Conservation (phyloP, 768 basidiomycete genomes). For the Collybiopsis confluens region DNA sequence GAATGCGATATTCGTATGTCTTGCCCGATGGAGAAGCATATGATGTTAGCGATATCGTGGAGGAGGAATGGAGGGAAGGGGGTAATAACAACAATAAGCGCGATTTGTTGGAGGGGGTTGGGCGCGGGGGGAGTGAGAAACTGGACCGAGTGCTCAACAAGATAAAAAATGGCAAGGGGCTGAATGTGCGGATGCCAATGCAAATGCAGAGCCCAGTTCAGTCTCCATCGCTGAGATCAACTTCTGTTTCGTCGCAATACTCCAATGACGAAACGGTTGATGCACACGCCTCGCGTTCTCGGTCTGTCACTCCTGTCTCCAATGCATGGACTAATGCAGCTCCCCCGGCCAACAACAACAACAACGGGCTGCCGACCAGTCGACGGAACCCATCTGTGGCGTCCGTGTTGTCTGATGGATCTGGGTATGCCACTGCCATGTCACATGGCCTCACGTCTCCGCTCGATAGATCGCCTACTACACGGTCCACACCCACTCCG, state of each 20-base stretch:
- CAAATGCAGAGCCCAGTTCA: not conserved
- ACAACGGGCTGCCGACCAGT: not conserved
- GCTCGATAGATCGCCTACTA: constrained; percentile 14
- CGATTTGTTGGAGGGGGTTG: constrained; percentile 67
- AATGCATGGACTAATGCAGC: constrained; percentile 9
- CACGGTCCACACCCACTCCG: constrained; percentile 56
- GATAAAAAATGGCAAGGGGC: constrained; percentile 61
- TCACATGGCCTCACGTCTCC: constrained; percentile 11
- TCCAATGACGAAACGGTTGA: constrained; percentile 32
- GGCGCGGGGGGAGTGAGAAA: constrained; percentile 60
- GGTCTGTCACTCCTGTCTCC: constrained; percentile 15
- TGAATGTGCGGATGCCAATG: constrained; percentile 18
- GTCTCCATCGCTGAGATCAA: constrained; percentile 29
- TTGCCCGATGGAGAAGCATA: constrained; percentile 85
- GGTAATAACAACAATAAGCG: constrained; percentile 34
- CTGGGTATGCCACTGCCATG: constrained; percentile 21
- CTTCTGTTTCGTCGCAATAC: constrained; percentile 46
- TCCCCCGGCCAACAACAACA: constrained; percentile 12
- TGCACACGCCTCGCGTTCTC: constrained; percentile 4
- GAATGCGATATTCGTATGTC: constrained; percentile 91
- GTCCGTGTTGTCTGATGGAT: constrained; percentile 21
- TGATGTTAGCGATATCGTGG: constrained; percentile 91
- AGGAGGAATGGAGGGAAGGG: constrained; percentile 72
- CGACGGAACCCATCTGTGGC: constrained; percentile 10
- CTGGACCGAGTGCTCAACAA: constrained; percentile 72